These are phyloP conservation scores for Suillus subluteus DNA, from an alignment of 768 basidiomycete genomes.

Conservation along the genomic window DNA sequence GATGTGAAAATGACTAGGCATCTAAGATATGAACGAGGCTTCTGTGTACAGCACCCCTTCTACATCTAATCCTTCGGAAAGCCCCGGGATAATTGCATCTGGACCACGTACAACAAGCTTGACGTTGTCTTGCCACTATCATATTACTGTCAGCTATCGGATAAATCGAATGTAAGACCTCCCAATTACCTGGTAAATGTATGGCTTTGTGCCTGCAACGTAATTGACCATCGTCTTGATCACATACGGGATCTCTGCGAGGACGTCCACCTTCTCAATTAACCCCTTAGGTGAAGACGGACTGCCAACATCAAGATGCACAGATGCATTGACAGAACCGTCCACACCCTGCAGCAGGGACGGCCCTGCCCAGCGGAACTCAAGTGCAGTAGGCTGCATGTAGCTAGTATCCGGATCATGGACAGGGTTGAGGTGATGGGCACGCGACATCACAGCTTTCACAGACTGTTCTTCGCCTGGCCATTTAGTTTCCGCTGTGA, in stretches of 20 bases:
- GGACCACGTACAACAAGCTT: constrained; percentile 51
- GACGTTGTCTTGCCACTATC: constrained; percentile 61
- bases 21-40: constrained; percentile 83
- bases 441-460: constrained; percentile 62
- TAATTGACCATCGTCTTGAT: constrained; percentile 93
- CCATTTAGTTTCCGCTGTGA: constrained; percentile 83
- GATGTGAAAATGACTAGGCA: not conserved
- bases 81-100: constrained; percentile 43
- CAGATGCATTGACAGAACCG: constrained; percentile 57
- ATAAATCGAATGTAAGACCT: not conserved
- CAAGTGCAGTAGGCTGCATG: constrained; percentile 64
- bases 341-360: constrained; percentile 56
- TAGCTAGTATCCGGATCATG: constrained; percentile 86
- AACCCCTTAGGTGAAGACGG: constrained; percentile 68
- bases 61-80: constrained; percentile 47
- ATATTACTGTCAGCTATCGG: not conserved
- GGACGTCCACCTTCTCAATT: constrained; percentile 91
- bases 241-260: constrained; percentile 93
- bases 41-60: constrained; percentile 84
- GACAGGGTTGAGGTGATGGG: constrained; percentile 60
- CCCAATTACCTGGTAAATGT: constrained; percentile 82
- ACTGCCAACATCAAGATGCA: constrained; percentile 61
- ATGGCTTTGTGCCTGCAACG: constrained; percentile 91
- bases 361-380: constrained; percentile 79
- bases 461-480: constrained; percentile 58